These are phyloP conservation scores for Trichoderma oligosporum DNA, from an alignment of 2,329 filamentous ascomycete genomes.

Conservation along the genomic window DNA sequence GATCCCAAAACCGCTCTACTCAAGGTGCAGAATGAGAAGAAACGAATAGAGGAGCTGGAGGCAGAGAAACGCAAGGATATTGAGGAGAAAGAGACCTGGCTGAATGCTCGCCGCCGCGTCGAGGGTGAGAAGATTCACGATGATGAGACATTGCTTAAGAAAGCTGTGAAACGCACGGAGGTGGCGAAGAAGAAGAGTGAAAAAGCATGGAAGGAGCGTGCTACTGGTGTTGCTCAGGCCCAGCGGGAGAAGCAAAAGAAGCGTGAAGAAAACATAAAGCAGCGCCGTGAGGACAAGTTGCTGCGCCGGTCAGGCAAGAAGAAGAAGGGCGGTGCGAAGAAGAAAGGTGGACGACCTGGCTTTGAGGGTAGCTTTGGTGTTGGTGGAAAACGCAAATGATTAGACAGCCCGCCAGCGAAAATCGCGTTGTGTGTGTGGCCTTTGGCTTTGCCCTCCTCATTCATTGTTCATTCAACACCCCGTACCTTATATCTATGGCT, in stretches of 20 bases:
- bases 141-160: constrained; percentile 83
- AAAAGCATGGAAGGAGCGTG: constrained; percentile 76
- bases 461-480: too few relatives aligned
- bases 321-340: constrained; percentile 43
- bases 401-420: constrained; percentile 24
- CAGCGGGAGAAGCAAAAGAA: constrained; percentile 79
- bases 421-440: neutral
- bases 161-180: constrained; percentile 91
- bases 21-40: constrained; percentile 80
- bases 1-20: constrained; percentile 84
- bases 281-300: constrained; percentile 69
- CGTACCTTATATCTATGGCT: constrained; percentile 2
- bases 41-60: constrained; percentile 70
- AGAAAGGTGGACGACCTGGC: constrained; percentile 56
- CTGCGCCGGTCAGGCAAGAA: constrained; percentile 57
- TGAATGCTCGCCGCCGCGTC: constrained; percentile 81
- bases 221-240: constrained; percentile 68
- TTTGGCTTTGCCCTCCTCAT: constrained; percentile 1
- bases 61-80: constrained; percentile 79
- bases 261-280: constrained; percentile 72
- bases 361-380: constrained; percentile 66
- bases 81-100: constrained; percentile 90
- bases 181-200: constrained; percentile 86
- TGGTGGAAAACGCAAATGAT: constrained; percentile 47
- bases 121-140: constrained; percentile 88